Conservation (phyloP, 768 basidiomycete genomes). For the Hortiboletus campestris region DNA sequence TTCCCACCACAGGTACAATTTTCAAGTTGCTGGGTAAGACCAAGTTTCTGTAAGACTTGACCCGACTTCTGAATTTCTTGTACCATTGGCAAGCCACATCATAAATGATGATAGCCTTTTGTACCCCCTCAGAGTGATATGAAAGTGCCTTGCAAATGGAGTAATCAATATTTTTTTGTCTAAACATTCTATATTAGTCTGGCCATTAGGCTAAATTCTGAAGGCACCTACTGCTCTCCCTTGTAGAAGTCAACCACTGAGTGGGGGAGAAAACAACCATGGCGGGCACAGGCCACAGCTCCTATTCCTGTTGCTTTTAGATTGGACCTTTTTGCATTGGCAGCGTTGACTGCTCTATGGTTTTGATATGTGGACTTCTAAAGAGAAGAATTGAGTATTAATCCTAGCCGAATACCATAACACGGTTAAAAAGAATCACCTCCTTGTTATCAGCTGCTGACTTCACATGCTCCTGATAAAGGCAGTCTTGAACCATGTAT, state of each 20-base stretch:
- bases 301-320: not conserved
- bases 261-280: slow-evolving; percentile 24
- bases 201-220: too few species aligned
- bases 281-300: not conserved
- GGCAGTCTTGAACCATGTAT: not conserved
- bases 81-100: slow-evolving; percentile 32
- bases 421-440: too few species aligned
- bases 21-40: not conserved
- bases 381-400: too few species aligned
- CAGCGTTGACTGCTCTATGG: not conserved
- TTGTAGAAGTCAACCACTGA: slow-evolving; percentile 32
- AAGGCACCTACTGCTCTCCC: slow-evolving; percentile 17
- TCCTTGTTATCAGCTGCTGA: not conserved
- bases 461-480: not conserved
- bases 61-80: slow-evolving; percentile 5
- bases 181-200: too few species aligned
- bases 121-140: not conserved
- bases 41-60: not conserved
- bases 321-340: not conserved
- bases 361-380: not conserved
- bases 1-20: slow-evolving; percentile 20
- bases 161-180: slow-evolving; percentile 32
- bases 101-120: slow-evolving; percentile 22
- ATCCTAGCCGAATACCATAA: too few species aligned
- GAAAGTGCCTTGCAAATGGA: slow-evolving; percentile 21